These are phyloP conservation scores for Spathaspora girioi DNA, from an alignment of 805 yeast genomes.

Conservation along the genomic window DNA sequence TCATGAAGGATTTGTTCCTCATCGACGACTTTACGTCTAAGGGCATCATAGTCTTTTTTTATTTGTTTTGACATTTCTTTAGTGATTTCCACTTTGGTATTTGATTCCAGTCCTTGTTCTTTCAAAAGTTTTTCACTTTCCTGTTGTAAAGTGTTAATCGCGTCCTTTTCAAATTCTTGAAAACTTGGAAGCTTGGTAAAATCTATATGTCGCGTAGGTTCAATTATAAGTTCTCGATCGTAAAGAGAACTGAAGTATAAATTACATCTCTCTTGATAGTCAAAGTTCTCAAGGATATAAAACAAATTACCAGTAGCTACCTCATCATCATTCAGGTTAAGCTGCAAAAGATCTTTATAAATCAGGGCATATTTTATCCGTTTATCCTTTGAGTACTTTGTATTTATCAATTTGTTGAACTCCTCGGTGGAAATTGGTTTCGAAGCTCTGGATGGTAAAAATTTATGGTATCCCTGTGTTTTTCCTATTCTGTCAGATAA, in stretches of 20 bases:
- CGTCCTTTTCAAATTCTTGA: background rate
- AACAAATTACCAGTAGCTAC: slow-evolving; percentile 6
- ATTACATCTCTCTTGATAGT: slow-evolving; percentile 17
- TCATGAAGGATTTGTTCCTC: slow-evolving; percentile 22
- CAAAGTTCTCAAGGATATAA: slow-evolving; percentile 8
- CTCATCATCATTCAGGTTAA: background rate
- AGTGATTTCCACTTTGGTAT: background rate
- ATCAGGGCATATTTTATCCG: background rate
- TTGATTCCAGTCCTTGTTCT: background rate
- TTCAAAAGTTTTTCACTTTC: background rate
- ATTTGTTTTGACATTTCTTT: slow-evolving; percentile 5
- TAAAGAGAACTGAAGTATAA: slow-evolving; percentile 13
- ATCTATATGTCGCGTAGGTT: slow-evolving; percentile 13
- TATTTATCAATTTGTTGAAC: background rate
- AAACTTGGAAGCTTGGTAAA: slow-evolving; percentile 1
- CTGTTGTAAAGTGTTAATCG: slow-evolving; percentile 2
- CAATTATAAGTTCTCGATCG: background rate
- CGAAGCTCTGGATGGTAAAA: background rate
- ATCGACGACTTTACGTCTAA: slow-evolving; percentile 3
- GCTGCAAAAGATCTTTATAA: slow-evolving; percentile 3
- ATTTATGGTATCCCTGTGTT: background rate
- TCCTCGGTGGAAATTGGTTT: background rate
- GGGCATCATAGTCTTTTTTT: slow-evolving; percentile 2
- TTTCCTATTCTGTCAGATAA: background rate
- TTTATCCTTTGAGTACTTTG: background rate